Evolutionary conservation across 768 basidiomycete genomes (phyloP).

Genomic region (Amanita pseudoporphyria): DNA sequence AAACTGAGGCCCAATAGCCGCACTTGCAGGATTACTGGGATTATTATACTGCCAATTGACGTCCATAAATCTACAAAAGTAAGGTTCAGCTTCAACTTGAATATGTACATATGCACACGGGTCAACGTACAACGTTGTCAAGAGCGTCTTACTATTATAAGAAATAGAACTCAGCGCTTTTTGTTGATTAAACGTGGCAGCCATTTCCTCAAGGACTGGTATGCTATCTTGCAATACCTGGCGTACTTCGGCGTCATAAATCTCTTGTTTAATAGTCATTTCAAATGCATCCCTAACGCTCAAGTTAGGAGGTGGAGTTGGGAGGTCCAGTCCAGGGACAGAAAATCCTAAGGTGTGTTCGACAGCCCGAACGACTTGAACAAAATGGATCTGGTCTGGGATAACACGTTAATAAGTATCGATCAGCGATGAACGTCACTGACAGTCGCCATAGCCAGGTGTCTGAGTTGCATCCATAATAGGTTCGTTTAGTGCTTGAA

Average conservation of each 20-base stretch:
- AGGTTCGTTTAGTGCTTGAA: constrained; percentile 74
- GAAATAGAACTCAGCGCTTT: background rate
- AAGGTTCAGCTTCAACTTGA: too few species aligned
- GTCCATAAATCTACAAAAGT: constrained; percentile 88
- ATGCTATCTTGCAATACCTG: background rate
- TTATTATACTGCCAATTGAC: constrained; percentile 66
- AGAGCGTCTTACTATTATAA: too few species aligned
- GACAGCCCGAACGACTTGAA: too few species aligned
- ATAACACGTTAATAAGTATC: constrained; percentile 53
- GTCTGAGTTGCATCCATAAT: constrained; percentile 61
- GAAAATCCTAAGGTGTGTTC: constrained; percentile 53
- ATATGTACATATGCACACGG: background rate
- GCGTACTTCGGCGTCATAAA: constrained; percentile 17
- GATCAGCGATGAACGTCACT: too few species aligned
- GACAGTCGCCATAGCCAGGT: too few species aligned
- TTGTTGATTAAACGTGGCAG: background rate
- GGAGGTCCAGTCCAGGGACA: constrained; percentile 20
- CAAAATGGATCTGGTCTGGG: too few species aligned
- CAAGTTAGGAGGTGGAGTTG: constrained; percentile 10
- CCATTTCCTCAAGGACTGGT: background rate
- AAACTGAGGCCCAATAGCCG: constrained; percentile 55
- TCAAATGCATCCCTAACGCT: constrained; percentile 22
- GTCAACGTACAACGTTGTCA: too few species aligned
- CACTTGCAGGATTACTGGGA: constrained; percentile 66
- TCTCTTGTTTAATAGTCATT: constrained; percentile 9